phyloP scores from a whole-genome alignment of 129 eudicot genomes.

The Smallanthus sonchifolius region DNA sequence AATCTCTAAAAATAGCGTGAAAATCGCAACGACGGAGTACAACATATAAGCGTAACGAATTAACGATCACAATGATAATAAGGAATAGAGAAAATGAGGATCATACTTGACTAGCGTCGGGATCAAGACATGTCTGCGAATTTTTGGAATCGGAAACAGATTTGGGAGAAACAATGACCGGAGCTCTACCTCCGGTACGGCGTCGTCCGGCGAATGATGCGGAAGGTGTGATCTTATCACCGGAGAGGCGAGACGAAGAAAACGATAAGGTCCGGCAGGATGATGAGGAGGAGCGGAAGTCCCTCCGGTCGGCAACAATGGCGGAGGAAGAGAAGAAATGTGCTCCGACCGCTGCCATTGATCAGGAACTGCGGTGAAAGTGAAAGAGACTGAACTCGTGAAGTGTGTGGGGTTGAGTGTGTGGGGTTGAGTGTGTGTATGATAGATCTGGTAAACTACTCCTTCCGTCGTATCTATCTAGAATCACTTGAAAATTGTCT shows the following conservation, averaged over 20 bases:
- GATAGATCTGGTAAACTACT: conserved; percentile 32
- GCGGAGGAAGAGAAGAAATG: conserved; percentile 21
- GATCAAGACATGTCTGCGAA: conserved; percentile 96
- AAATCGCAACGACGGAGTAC: neutral
- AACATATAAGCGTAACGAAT: neutral
- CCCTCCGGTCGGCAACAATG: conserved; percentile 12
- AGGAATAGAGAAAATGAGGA: neutral
- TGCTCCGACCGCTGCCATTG: conserved; percentile 57
- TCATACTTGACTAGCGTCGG: conserved; percentile 88
- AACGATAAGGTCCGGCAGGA: conserved; percentile 43
- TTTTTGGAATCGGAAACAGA: conserved; percentile 90
- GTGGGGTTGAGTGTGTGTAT: conserved; percentile 10
- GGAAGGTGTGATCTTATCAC: conserved; percentile 25
- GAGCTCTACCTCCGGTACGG: conserved; percentile 24
- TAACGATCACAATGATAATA: neutral
- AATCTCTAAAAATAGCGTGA: conserved; percentile 1
- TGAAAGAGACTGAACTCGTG: conserved; percentile 34
- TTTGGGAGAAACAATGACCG: conserved; percentile 56
- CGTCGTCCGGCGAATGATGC: conserved; percentile 26
- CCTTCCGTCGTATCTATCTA: conserved; percentile 23
- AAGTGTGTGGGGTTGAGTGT: neutral
- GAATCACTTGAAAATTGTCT: neutral
- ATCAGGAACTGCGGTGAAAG: conserved; percentile 8
- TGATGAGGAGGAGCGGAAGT: conserved; percentile 18
- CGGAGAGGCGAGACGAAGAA: conserved; percentile 45